Conservation (phyloP, 495 filamentous ascomycete genomes). For the Choiromyces venosus region DNA sequence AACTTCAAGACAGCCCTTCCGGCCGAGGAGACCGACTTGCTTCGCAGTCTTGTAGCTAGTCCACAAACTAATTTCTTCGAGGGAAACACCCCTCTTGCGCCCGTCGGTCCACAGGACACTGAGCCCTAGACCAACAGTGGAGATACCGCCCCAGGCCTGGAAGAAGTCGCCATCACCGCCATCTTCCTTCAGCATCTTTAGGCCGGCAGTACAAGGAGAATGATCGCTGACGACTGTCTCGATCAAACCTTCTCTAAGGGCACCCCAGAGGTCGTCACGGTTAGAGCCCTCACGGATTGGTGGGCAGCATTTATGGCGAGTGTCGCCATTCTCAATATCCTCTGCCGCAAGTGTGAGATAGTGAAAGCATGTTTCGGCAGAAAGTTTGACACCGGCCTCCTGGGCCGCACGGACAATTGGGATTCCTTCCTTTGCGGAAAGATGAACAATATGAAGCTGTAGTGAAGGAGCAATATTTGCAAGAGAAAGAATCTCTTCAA, state of each 20-base stretch:
- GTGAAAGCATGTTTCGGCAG: constrained; percentile 97
- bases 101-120: constrained; percentile 85
- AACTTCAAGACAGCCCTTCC: constrained; percentile 74
- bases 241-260: constrained; percentile 69
- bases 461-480: constrained; percentile 76
- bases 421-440: constrained; percentile 89
- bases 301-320: constrained; percentile 94
- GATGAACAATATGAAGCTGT: constrained; percentile 87
- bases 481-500: constrained; percentile 76
- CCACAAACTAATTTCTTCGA: constrained; percentile 75
- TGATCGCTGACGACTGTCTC: constrained; percentile 95
- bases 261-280: constrained; percentile 83
- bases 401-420: constrained; percentile 77
- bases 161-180: constrained; percentile 72
- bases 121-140: constrained; percentile 84
- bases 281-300: constrained; percentile 81
- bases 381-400: constrained; percentile 75
- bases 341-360: constrained; percentile 90
- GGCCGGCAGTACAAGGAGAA: constrained; percentile 87
- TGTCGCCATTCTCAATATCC: constrained; percentile 80
- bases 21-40: constrained; percentile 79
- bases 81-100: constrained; percentile 48
- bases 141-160: constrained; percentile 92
- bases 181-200: constrained; percentile 65
- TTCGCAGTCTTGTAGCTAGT: constrained; percentile 82